Percentiles rank a stretch among this genome's conserved stretches.
phyloP scores from a whole-genome alignment of 768 basidiomycete species.

The Mycena galopus region DNA sequence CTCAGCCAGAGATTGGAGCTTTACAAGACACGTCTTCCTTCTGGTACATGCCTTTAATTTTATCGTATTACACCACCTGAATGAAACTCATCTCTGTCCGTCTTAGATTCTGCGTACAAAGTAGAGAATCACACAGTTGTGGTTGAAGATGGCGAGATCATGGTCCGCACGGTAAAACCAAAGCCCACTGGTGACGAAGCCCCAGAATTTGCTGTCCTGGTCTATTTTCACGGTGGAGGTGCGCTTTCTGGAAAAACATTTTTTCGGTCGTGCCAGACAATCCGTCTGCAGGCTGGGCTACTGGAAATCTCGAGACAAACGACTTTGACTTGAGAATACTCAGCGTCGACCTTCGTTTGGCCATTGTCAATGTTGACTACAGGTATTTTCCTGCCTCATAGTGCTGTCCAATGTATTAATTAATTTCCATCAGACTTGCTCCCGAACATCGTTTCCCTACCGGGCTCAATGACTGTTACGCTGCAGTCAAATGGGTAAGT shows the following conservation, averaged over 20 bases:
- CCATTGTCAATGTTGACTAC: constrained; percentile 10
- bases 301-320: neutral
- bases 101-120: neutral
- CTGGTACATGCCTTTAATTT: neutral
- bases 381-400: neutral
- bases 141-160: constrained; percentile 14
- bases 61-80: neutral
- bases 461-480: constrained; percentile 4
- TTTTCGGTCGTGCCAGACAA: neutral
- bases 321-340: constrained; percentile 12
- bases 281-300: neutral
- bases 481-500: constrained; percentile 12
- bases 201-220: neutral
- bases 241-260: neutral
- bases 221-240: constrained; percentile 15
- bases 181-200: neutral
- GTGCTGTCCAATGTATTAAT: neutral
- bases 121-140: neutral
- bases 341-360: neutral
- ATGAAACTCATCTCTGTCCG: too few species aligned
- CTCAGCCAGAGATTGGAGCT: neutral
- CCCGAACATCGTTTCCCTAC: constrained; percentile 13
- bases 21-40: too few species aligned
- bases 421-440: neutral
- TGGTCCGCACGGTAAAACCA: neutral